phyloP scores from a whole-genome alignment of 2,329 filamentous ascomycete genomes.

The Alternaria postmessia region DNA sequence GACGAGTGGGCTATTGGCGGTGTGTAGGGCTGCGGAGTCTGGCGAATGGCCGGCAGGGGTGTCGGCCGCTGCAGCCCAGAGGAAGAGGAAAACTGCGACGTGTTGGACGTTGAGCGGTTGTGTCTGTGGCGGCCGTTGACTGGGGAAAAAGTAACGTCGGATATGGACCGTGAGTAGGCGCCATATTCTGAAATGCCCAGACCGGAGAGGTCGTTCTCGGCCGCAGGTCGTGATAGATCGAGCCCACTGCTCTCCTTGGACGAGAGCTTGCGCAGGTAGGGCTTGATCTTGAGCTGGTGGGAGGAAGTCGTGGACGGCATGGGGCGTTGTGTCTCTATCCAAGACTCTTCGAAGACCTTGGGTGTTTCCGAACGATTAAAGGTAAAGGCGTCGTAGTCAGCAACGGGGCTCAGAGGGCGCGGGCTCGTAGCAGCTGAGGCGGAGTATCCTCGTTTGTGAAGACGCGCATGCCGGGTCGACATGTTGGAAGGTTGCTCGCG shows the following conservation, averaged over 20 bases:
- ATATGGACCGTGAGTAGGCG: constrained; percentile 50
- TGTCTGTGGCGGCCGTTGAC: constrained; percentile 55
- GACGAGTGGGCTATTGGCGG: constrained; percentile 61
- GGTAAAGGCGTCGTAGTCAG: constrained; percentile 37
- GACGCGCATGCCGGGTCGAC: constrained; percentile 40
- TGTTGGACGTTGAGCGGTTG: constrained; percentile 62
- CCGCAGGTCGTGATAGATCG: constrained; percentile 63
- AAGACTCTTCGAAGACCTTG: constrained; percentile 46
- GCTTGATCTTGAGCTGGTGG: constrained; percentile 60
- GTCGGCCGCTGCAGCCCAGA: constrained; percentile 59
- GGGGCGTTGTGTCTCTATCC: constrained; percentile 37
- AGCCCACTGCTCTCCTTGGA: constrained; percentile 59
- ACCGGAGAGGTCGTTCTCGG: constrained; percentile 63
- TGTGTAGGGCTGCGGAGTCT: constrained; percentile 63
- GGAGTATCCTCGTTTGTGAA: constrained; percentile 53
- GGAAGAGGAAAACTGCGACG: constrained; percentile 62
- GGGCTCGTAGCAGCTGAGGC: constrained; percentile 47
- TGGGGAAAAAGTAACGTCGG: constrained; percentile 55
- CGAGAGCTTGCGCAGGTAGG: constrained; percentile 63
- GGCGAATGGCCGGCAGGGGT: constrained; percentile 64
- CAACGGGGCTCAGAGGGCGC: constrained; percentile 44
- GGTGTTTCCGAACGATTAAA: constrained; percentile 48
- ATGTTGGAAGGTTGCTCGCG: constrained; percentile 13
- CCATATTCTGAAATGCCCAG: constrained; percentile 63
- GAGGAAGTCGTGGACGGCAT: constrained; percentile 33